Conservation (phyloP, 2,329 filamentous ascomycete species). For the Diaporthe ampelina region DNA sequence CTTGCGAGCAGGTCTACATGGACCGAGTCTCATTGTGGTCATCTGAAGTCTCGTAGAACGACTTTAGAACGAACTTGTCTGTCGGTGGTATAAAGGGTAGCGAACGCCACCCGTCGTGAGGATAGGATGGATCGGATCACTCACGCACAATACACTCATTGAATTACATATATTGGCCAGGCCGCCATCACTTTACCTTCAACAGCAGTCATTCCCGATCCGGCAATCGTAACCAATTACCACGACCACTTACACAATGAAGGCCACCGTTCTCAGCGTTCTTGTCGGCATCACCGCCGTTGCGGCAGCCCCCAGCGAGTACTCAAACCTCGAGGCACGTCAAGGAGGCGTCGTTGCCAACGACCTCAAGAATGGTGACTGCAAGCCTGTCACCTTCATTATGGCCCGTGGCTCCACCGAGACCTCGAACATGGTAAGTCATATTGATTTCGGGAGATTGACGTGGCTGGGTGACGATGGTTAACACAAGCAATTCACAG, state of each 20-base stretch:
- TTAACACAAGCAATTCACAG: slow-evolving; percentile 41
- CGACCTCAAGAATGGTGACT: slow-evolving; percentile 44
- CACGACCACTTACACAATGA: slow-evolving; percentile 31
- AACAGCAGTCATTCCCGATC: background rate
- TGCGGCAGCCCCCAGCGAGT: slow-evolving; percentile 37
- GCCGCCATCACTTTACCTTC: background rate
- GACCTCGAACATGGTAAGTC: slow-evolving; percentile 50
- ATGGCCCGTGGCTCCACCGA: slow-evolving; percentile 54
- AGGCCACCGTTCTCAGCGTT: slow-evolving; percentile 32
- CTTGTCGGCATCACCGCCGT: slow-evolving; percentile 36
- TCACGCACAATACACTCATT: background rate
- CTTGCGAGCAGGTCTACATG: background rate
- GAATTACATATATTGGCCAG: slow-evolving; percentile 17
- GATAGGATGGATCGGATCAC: slow-evolving; percentile 22
- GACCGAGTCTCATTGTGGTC: background rate
- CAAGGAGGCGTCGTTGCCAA: slow-evolving; percentile 35
- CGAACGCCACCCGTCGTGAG: background rate
- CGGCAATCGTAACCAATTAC: background rate
- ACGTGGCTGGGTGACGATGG: background rate
- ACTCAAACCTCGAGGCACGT: slow-evolving; percentile 29
- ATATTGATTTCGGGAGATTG: background rate
- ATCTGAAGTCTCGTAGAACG: slow-evolving; percentile 17
- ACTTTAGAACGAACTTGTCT: slow-evolving; percentile 19
- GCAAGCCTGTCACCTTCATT: slow-evolving; percentile 51
- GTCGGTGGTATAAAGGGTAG: slow-evolving; percentile 3